These are phyloP conservation scores for Sutorius eximius DNA, from an alignment of 1,284 basidiomycete species.

Conservation along the genomic window DNA sequence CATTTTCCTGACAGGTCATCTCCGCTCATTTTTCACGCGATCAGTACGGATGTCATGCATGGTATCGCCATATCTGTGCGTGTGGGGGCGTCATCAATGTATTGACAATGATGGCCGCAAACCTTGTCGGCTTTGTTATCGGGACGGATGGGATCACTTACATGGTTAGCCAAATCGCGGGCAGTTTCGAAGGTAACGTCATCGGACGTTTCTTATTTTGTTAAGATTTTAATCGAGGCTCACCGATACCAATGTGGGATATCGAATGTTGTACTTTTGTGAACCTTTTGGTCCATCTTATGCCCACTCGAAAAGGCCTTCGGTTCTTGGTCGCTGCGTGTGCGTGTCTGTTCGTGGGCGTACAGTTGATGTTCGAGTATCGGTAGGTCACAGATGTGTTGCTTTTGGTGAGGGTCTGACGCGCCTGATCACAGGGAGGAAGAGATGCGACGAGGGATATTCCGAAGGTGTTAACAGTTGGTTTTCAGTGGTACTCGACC, in stretches of 20 bases:
- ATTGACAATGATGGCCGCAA: slow-evolving; percentile 90
- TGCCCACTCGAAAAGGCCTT: slow-evolving; percentile 42
- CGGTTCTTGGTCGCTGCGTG: slow-evolving; percentile 66
- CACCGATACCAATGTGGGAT: background rate
- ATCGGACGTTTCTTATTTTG: background rate
- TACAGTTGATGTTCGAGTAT: slow-evolving; percentile 96
- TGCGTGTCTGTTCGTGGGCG: slow-evolving; percentile 75
- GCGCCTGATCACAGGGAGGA: slow-evolving; percentile 39
- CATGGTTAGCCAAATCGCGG: slow-evolving; percentile 66
- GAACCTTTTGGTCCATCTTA: background rate
- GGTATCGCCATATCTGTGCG: slow-evolving; percentile 90
- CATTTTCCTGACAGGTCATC: slow-evolving; percentile 1
- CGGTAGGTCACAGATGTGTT: slow-evolving; percentile 45
- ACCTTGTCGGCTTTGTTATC: slow-evolving; percentile 94
- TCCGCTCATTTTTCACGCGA: slow-evolving; percentile 7
- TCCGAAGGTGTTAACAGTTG: slow-evolving; percentile 52
- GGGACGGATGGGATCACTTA: slow-evolving; percentile 82
- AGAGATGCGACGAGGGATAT: slow-evolving; percentile 57
- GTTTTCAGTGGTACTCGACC: too few species aligned
- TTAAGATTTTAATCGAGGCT: background rate
- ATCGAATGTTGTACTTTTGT: background rate
- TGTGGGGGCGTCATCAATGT: slow-evolving; percentile 85
- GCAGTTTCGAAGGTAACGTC: slow-evolving; percentile 61
- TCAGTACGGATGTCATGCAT: slow-evolving; percentile 66
- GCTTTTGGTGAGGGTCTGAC: slow-evolving; percentile 8